These are phyloP conservation scores for Cyclotella baltica DNA, from an alignment of 108 stramenopile species.

Conservation along the genomic window DNA sequence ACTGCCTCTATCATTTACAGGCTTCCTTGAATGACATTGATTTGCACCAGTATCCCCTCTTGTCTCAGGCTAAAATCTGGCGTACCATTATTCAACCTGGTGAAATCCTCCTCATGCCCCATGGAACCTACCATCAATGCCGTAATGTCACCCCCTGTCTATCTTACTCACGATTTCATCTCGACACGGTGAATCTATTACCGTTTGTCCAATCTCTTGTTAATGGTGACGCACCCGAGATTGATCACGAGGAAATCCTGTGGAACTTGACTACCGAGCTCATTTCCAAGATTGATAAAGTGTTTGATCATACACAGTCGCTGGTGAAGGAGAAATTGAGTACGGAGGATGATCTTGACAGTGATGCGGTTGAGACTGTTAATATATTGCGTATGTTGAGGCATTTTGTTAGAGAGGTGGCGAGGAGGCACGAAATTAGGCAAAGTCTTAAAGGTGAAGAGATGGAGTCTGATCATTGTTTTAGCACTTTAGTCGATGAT, in stretches of 20 bases:
- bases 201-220: slow-evolving; percentile 68
- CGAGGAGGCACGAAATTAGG: slow-evolving; percentile 43
- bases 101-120: slow-evolving; percentile 87
- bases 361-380: slow-evolving; percentile 53
- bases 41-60: slow-evolving; percentile 64
- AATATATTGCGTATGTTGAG: slow-evolving; percentile 57
- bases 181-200: slow-evolving; percentile 73
- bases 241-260: slow-evolving; percentile 75
- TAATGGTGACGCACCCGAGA: slow-evolving; percentile 76
- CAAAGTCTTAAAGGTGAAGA: slow-evolving; percentile 47
- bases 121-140: slow-evolving; percentile 85
- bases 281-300: slow-evolving; percentile 57
- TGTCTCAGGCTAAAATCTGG: slow-evolving; percentile 69
- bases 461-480: slow-evolving; percentile 35
- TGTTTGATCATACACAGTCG: slow-evolving; percentile 43
- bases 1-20: slow-evolving; percentile 66
- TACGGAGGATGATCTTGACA: slow-evolving; percentile 15
- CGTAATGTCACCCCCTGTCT: slow-evolving; percentile 81
- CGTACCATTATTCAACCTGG: slow-evolving; percentile 74
- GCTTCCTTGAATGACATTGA: slow-evolving; percentile 69
- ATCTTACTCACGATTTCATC: slow-evolving; percentile 83
- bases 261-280: slow-evolving; percentile 75
- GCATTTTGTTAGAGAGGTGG: slow-evolving; percentile 63
- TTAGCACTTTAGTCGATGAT: slow-evolving; percentile 65
- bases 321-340: slow-evolving; percentile 29